These are phyloP conservation scores for Phytopythium oedochilum DNA, from an alignment of 352 stramenopile genomes.

Conservation along the genomic window DNA sequence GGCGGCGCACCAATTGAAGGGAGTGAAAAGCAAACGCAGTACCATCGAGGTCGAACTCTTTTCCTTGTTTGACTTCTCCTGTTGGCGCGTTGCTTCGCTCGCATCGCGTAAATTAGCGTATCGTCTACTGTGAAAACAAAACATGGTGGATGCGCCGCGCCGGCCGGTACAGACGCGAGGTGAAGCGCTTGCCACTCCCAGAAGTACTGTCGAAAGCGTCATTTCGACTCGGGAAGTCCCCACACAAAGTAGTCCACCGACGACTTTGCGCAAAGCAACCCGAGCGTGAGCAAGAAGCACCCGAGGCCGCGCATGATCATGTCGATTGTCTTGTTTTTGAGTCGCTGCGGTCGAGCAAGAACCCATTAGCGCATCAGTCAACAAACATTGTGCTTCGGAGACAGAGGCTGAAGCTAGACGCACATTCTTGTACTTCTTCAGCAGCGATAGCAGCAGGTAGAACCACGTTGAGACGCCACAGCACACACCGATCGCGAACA, in stretches of 20 bases:
- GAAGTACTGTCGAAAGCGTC: neutral
- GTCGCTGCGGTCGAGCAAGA: slow-evolving; percentile 22
- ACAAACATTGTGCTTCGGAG: neutral
- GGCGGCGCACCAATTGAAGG: too few relatives aligned
- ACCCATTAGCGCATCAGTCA: slow-evolving; percentile 2
- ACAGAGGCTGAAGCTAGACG: neutral
- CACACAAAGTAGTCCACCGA: slow-evolving; percentile 82
- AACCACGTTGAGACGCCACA: slow-evolving; percentile 88
- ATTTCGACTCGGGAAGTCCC: slow-evolving; percentile 29
- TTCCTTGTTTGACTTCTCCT: neutral
- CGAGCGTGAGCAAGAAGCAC: slow-evolving; percentile 78
- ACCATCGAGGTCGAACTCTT: neutral
- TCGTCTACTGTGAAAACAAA: slow-evolving; percentile 5
- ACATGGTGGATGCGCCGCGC: neutral
- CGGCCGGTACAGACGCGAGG: too few relatives aligned
- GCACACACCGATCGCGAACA: slow-evolving; percentile 82
- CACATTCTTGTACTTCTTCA: slow-evolving; percentile 91
- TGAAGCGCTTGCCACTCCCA: neutral
- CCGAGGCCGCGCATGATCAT: slow-evolving; percentile 82
- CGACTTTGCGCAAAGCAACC: slow-evolving; percentile 79
- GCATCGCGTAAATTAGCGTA: slow-evolving; percentile 9
- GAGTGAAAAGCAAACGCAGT: neutral
- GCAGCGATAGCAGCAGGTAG: slow-evolving; percentile 76
- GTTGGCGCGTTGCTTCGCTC: slow-evolving; percentile 5
- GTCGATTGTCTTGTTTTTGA: slow-evolving; percentile 84